Conservation (phyloP, 352 stramenopile genomes). For the Phytophthora kernoviae region DNA sequence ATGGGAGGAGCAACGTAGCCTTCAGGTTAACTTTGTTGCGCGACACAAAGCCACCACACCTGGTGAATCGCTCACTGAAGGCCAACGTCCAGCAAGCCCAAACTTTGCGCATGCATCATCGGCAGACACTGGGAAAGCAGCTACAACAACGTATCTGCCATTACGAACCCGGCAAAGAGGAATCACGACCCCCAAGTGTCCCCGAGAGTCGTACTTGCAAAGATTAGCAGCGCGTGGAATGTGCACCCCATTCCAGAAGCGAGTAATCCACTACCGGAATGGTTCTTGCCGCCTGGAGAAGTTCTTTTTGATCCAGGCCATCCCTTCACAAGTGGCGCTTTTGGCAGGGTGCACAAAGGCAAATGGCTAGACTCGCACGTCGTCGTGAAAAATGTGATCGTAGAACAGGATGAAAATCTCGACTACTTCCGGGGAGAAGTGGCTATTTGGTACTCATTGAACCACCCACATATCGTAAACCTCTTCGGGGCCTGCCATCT, state of each 20-base stretch:
- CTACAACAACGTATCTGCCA: background rate
- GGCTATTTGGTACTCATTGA: slow-evolving; percentile 30
- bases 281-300: slow-evolving; percentile 24
- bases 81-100: background rate
- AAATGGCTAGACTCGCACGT: slow-evolving; percentile 27
- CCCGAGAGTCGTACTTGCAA: background rate
- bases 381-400: slow-evolving; percentile 28
- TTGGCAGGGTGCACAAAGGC: slow-evolving; percentile 18
- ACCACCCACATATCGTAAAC: slow-evolving; percentile 38
- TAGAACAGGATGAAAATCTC: slow-evolving; percentile 3
- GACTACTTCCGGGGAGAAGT: slow-evolving; percentile 23
- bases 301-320: slow-evolving; percentile 17
- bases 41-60: background rate
- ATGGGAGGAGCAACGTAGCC: slow-evolving; percentile 15
- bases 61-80: no score
- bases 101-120: slow-evolving; percentile 3
- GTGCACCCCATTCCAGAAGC: slow-evolving; percentile 6
- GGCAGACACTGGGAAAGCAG: background rate
- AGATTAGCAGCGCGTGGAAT: slow-evolving; percentile 6
- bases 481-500: slow-evolving; percentile 38
- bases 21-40: slow-evolving; percentile 2
- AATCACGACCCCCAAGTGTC: slow-evolving; percentile 5
- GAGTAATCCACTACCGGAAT: slow-evolving; percentile 17
- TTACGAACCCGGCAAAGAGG: slow-evolving; percentile 1
- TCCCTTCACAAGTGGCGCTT: slow-evolving; percentile 15